Base-by-base conservation (phyloP, 2,329 filamentous ascomycete genomes). In the Arthrobotrys musiformis region DNA sequence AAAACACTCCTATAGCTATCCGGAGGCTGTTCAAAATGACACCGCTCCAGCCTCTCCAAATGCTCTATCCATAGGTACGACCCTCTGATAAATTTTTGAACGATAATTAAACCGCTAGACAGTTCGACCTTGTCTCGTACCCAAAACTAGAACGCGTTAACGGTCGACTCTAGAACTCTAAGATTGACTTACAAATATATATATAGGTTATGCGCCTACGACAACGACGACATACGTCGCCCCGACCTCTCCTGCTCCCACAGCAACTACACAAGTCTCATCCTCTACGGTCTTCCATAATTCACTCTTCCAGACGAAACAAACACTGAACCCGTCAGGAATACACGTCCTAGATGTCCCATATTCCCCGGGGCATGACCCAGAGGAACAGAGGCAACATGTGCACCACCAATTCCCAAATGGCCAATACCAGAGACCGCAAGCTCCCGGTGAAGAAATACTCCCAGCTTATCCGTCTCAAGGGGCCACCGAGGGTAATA, bases 241-340 rank as follows among this genome's bases (percentile, higher is more conserved):
- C 19, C 44, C 44, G 17, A 30, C 46, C 6, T 40, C 30, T 11
- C 62, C 62, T 17, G 30, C 62, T 54, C 33, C 33, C 1, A 37
- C 62, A 6, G 4, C 13, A 11, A 35, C 17, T 1, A 52, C 46
- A 15, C 61, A 64, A 37, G 44, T 42, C 22, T 24, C 44, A 6
- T 54, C 62, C 2, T 52, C 62, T n/a, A 54, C 44, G 1, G 35
- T 54, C 4, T 66, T 66, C 46, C 30, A 66, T 11, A 66, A 66
- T 54, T 54, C 62, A 7, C 33, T 66, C 4, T 17, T 19, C 4
- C 62, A 66, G 9, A 66, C 62, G 22, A 66, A 66, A 24, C 62
- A 66, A 54, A 40, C 44, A 19, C 62, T 66, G 1, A 66, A 54
- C 37, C 62, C 62, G 0, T n/a, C 44, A 15, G 62, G 62, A 15